phyloP scores from a whole-genome alignment of 164 flowering plant species.

The Cinnamomum micranthum region DNA sequence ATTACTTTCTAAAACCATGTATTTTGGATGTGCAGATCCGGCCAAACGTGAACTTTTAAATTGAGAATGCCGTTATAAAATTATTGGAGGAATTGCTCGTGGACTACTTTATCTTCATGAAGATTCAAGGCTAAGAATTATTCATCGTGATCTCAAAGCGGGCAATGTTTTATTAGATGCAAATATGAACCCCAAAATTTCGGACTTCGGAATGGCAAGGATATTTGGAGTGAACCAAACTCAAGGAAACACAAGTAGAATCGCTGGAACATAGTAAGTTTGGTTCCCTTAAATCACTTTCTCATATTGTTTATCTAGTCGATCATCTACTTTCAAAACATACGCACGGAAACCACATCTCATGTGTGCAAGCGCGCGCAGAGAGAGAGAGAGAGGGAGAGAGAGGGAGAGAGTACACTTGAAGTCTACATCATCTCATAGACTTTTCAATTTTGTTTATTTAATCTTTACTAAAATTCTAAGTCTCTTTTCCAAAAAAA shows the following conservation, averaged over 20 bases:
- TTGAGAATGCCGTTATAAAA: constrained; percentile 24
- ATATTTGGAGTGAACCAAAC: constrained; percentile 28
- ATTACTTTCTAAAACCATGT: too few relatives aligned
- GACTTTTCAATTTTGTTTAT: too few relatives aligned
- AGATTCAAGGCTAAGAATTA: constrained; percentile 44
- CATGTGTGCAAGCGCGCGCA: too few relatives aligned
- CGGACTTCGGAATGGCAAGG: constrained; percentile 51
- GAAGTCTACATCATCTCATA: too few relatives aligned
- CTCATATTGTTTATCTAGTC: too few relatives aligned
- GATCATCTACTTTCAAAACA: too few relatives aligned
- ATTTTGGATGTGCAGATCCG: constrained; percentile 1
- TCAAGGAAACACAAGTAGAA: constrained; percentile 20
- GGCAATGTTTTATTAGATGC: constrained; percentile 49
- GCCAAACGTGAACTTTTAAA: constrained; percentile 1
- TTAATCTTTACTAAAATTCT: too few relatives aligned
- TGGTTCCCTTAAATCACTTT: background rate
- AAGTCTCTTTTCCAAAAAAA: too few relatives aligned
- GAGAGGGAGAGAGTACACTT: too few relatives aligned
- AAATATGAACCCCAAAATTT: constrained; percentile 43
- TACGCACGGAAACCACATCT: too few relatives aligned
- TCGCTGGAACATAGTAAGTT: constrained; percentile 41
- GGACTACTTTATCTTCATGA: constrained; percentile 61
- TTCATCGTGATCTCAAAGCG: constrained; percentile 60
- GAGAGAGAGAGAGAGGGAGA: too few relatives aligned
- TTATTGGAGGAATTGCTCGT: constrained; percentile 41